Evolutionary conservation across 108 stramenopile genomes (phyloP).

Genomic region (Aurantiochytrium sp.): DNA sequence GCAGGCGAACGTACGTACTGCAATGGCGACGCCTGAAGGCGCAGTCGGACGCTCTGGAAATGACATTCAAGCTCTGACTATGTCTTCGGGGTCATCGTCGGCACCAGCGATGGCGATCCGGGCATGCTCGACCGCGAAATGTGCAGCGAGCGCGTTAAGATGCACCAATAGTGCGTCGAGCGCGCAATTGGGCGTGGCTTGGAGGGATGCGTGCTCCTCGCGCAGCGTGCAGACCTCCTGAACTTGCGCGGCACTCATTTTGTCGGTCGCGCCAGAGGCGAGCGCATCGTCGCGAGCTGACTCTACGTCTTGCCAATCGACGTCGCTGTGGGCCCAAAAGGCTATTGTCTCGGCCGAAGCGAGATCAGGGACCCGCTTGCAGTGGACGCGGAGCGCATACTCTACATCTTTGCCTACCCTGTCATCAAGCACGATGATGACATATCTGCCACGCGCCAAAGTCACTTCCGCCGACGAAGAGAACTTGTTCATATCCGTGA

Average conservation of each 20-base stretch:
- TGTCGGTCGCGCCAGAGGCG: background rate
- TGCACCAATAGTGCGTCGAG: too few species aligned
- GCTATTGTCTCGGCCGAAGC: background rate
- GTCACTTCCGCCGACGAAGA: background rate
- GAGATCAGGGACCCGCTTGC: background rate
- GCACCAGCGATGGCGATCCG: too few species aligned
- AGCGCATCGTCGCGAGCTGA: slow-evolving; percentile 2
- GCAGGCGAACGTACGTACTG: too few species aligned
- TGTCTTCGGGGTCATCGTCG: too few species aligned
- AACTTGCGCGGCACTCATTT: background rate
- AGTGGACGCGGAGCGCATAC: background rate
- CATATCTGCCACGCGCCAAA: background rate
- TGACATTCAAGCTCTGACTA: too few species aligned
- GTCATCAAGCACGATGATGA: background rate
- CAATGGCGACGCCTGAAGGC: too few species aligned
- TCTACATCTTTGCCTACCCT: background rate
- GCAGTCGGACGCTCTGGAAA: too few species aligned
- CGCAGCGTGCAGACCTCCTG: background rate
- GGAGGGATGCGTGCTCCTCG: too few species aligned
- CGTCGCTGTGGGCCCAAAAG: background rate
- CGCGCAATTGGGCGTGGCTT: too few species aligned
- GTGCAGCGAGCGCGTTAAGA: too few species aligned
- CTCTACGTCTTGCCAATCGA: background rate
- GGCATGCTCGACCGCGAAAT: too few species aligned
- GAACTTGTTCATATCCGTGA: background rate